Evolutionary conservation across 2,329 filamentous ascomycete genomes (phyloP), one percentile per base, ranked within the genome.

Genomic region (Fusarium circinatum): DNA sequence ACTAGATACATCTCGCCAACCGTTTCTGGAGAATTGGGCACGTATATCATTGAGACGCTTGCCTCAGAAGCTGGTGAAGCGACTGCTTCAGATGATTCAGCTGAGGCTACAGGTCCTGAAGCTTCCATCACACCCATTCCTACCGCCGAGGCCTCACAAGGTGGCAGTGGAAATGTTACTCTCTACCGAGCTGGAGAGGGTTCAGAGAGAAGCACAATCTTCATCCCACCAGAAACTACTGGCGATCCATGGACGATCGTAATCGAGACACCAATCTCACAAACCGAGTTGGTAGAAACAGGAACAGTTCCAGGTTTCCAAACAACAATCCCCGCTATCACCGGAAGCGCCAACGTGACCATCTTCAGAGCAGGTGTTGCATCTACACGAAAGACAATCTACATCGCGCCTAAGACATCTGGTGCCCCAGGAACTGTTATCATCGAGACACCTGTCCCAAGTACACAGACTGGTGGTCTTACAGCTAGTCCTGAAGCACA

Each of bases 381-480:
- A 6, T 20, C 68, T 1, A 56, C 49, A 6, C 18, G 54, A 3
- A 30, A 8, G 14, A 72, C 68, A 5, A 17, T 59, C 1, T 68
- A 68, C 22, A 15, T 72, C 1, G 18, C 63, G 2, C 68, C 68
- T 0, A 60, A 47, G 17, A 47, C 51, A 9, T 42, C 68, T 0
- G 62, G 52, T 0, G 62, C 28, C 1, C 56, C 68, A 3, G 68
- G 68, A 26, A 72, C 68, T 44, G 24, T 72, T 13, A 45, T 72
- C 6, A 65, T 72, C 3, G 45, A 72, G 22, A 72, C 70, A 1
- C 68, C 70, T 2, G 41, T 52, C 3, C 17, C 38, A 1, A 39
- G 4, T 22, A 18, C 47, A 1, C 48, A 39, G 6, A 34, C 45
- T 4, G 22, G 47, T 4, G 22, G 44, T 11, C 64, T 42, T 14